Conservation (phyloP, 73 alveolate genomes). For the Uronychia binucleata region DNA sequence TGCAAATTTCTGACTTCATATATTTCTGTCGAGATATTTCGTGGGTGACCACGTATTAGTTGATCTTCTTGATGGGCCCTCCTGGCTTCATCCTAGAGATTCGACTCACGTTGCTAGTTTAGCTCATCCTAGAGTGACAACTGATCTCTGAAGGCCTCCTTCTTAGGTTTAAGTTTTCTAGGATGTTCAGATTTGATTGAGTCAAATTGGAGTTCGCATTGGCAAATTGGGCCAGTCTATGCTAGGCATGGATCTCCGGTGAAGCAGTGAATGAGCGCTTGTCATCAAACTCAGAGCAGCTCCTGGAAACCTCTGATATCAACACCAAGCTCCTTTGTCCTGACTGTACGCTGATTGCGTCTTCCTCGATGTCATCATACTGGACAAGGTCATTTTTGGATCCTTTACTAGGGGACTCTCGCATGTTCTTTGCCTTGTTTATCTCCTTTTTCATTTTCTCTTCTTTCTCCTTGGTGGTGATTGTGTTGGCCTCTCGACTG, state of each 20-base stretch:
- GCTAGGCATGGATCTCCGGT: background rate
- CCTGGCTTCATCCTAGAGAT: background rate
- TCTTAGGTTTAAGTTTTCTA: no score
- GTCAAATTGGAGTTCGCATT: no score
- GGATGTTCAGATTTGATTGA: no score
- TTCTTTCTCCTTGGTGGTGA: background rate
- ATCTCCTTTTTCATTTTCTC: background rate
- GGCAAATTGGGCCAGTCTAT: background rate
- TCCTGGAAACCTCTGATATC: background rate
- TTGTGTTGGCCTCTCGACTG: background rate
- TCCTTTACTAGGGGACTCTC: background rate
- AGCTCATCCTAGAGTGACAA: background rate
- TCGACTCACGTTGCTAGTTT: background rate
- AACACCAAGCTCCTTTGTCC: background rate
- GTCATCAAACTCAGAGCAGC: background rate
- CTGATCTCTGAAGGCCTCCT: no score
- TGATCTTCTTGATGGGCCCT: slow-evolving; percentile 18
- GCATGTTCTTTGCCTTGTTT: background rate
- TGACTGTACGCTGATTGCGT: background rate
- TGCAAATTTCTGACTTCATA: background rate
- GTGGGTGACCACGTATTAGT: slow-evolving; percentile 16
- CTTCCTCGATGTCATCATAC: background rate
- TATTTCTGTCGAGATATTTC: background rate
- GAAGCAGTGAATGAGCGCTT: background rate
- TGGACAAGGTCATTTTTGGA: background rate